phyloP scores from a whole-genome alignment of 2,329 filamentous ascomycete genomes.

The Pestalotiopsis sp. region DNA sequence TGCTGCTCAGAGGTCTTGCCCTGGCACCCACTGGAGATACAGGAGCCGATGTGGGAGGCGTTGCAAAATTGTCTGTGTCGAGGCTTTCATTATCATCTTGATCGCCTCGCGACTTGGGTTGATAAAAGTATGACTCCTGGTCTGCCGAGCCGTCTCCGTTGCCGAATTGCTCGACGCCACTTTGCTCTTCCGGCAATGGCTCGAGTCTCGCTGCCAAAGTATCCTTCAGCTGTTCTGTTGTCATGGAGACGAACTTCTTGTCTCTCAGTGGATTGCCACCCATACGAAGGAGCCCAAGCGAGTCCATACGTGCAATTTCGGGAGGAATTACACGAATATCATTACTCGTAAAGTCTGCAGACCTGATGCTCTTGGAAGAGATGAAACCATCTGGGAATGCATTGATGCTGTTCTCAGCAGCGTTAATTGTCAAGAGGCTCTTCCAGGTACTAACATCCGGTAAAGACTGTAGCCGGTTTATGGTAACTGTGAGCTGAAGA shows the following conservation, averaged over 20 bases:
- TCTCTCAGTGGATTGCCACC: constrained; percentile 90
- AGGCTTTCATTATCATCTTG: constrained; percentile 41
- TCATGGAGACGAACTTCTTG: constrained; percentile 81
- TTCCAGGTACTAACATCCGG: constrained; percentile 77
- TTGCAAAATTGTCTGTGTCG: constrained; percentile 60
- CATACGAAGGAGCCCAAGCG: constrained; percentile 73
- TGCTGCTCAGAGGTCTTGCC: constrained; percentile 48
- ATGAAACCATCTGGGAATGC: constrained; percentile 78
- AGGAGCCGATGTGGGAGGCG: constrained; percentile 57
- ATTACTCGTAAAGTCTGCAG: constrained; percentile 84
- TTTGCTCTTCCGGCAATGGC: constrained; percentile 45
- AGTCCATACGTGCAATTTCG: constrained; percentile 79
- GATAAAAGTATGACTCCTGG: constrained; percentile 28
- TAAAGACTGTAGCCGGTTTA: constrained; percentile 75
- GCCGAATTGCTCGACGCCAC: constrained; percentile 26
- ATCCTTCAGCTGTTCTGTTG: constrained; percentile 79
- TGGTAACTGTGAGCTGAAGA: constrained; percentile 74
- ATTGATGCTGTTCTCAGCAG: constrained; percentile 80
- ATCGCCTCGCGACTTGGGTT: constrained; percentile 18
- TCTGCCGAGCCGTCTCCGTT: constrained; percentile 29
- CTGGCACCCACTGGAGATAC: constrained; percentile 52
- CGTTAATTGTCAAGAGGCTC: constrained; percentile 71
- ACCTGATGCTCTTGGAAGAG: constrained; percentile 67
- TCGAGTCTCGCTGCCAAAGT: constrained; percentile 69
- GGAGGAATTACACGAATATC: constrained; percentile 77